phyloP scores from a whole-genome alignment of 2,329 filamentous ascomycete species.

The Penicillium palitans region DNA sequence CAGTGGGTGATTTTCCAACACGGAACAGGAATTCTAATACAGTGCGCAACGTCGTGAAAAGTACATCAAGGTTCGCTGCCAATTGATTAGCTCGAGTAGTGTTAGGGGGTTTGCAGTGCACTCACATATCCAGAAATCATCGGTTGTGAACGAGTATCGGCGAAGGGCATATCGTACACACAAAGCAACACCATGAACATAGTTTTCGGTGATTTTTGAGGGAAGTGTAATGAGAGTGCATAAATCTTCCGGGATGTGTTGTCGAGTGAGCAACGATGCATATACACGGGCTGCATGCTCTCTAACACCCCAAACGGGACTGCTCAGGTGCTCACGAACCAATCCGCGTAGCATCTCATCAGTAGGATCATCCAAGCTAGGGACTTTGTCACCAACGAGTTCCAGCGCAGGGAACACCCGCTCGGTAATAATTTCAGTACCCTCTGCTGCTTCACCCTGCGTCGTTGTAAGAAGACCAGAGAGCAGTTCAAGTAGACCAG shows the following conservation, averaged over 20 bases:
- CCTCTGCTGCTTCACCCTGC: slow-evolving; percentile 22
- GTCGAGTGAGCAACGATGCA: slow-evolving; percentile 38
- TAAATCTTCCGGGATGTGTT: slow-evolving; percentile 35
- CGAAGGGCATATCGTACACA: slow-evolving; percentile 42
- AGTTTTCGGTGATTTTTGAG: slow-evolving; percentile 33
- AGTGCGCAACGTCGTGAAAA: slow-evolving; percentile 28
- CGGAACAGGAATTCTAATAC: slow-evolving; percentile 31
- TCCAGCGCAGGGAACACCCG: slow-evolving; percentile 49
- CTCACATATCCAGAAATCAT: slow-evolving; percentile 39
- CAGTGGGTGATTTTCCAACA: slow-evolving; percentile 35
- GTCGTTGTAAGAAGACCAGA: slow-evolving; percentile 36
- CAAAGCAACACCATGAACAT: slow-evolving; percentile 44
- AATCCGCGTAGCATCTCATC: slow-evolving; percentile 35
- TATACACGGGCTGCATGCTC: slow-evolving; percentile 49
- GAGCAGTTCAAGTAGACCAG: slow-evolving; percentile 40
- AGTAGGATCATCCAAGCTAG: slow-evolving; percentile 34
- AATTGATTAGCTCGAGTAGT: slow-evolving; percentile 8
- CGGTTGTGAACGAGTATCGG: slow-evolving; percentile 35
- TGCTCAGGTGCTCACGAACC: slow-evolving; percentile 42
- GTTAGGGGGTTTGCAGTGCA: background rate
- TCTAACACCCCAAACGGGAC: slow-evolving; percentile 48
- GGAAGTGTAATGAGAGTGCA: slow-evolving; percentile 26
- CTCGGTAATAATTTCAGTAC: slow-evolving; percentile 41
- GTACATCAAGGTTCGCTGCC: slow-evolving; percentile 32
- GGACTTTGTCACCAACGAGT: slow-evolving; percentile 47